phyloP scores from a whole-genome alignment of 331 rosid species.

The Dryas integrifolia region DNA sequence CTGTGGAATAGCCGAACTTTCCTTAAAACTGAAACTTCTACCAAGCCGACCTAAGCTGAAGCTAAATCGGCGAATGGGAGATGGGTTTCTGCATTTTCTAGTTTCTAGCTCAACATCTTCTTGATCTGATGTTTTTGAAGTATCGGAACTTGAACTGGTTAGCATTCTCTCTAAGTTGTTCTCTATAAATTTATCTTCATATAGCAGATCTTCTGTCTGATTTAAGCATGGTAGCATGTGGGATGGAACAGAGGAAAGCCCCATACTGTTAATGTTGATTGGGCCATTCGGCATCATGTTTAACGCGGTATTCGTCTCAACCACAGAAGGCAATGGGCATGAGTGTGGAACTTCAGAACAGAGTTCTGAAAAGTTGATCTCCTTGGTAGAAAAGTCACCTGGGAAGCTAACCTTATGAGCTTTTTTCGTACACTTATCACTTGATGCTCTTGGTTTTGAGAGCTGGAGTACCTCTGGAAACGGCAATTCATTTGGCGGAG shows the following conservation, averaged over 20 bases:
- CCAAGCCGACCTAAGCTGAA: conserved; percentile 63
- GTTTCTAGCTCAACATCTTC: conserved; percentile 42
- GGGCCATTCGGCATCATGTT: conserved; percentile 27
- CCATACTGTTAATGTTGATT: conserved; percentile 29
- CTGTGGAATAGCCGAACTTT: conserved; percentile 52
- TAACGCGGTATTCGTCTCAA: conserved; percentile 31
- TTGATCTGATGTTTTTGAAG: conserved; percentile 33
- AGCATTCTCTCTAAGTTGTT: conserved; percentile 21
- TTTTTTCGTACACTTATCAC: conserved; percentile 38
- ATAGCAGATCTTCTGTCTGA: conserved; percentile 30
- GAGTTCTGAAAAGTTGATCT: conserved; percentile 32
- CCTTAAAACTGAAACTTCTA: conserved; percentile 91
- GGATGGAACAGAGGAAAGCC: conserved; percentile 35
- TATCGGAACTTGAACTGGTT: conserved; percentile 28
- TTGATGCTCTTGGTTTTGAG: conserved; percentile 36
- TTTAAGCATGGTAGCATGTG: conserved; percentile 30
- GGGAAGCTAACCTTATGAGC: conserved; percentile 48
- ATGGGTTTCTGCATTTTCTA: conserved; percentile 44
- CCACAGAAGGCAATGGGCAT: conserved; percentile 37
- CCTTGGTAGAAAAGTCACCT: conserved; percentile 43
- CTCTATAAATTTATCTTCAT: conserved; percentile 29
- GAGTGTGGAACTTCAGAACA: conserved; percentile 51
- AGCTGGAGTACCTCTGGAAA: conserved; percentile 35
- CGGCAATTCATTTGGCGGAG: conserved; percentile 40
- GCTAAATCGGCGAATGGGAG: conserved; percentile 56